phyloP scores from a whole-genome alignment of 176 grass and related monocot species.

The Poa pratensis region DNA sequence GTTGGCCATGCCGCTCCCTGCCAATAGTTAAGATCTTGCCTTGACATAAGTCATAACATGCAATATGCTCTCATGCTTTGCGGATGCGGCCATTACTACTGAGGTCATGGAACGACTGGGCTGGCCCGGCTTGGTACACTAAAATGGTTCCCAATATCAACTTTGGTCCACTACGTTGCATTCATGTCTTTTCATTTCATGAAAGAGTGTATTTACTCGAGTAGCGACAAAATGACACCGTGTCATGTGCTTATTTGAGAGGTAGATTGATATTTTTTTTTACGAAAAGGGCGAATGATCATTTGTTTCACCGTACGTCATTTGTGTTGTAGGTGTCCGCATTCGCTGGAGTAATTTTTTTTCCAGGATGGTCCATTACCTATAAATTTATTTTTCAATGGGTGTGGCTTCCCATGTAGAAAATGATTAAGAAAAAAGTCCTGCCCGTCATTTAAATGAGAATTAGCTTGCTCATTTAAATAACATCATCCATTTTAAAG shows the following conservation, averaged over 20 bases:
- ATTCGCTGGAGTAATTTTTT: no score
- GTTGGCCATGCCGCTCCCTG: not conserved
- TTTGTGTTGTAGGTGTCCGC: not conserved
- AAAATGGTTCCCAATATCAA: no score
- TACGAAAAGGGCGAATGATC: not conserved
- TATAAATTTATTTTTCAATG: no score
- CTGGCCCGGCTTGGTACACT: no score
- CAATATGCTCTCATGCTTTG: not conserved
- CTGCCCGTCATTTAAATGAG: no score
- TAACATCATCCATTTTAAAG: no score
- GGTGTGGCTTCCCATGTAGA: no score
- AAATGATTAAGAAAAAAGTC: no score
- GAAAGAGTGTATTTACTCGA: not conserved
- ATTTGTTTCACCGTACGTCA: not conserved
- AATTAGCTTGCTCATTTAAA: no score
- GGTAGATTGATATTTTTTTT: not conserved
- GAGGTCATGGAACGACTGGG: not conserved
- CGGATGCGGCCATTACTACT: not conserved
- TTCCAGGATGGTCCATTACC: no score
- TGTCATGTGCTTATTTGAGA: not conserved
- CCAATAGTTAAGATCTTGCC: not conserved
- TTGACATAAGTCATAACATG: not conserved
- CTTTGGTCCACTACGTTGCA: not conserved
- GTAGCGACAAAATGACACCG: not conserved
- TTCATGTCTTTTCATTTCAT: not conserved